These are phyloP conservation scores for Mariannaea sp. DNA, from an alignment of 2,329 filamentous ascomycete genomes.

Conservation along the genomic window DNA sequence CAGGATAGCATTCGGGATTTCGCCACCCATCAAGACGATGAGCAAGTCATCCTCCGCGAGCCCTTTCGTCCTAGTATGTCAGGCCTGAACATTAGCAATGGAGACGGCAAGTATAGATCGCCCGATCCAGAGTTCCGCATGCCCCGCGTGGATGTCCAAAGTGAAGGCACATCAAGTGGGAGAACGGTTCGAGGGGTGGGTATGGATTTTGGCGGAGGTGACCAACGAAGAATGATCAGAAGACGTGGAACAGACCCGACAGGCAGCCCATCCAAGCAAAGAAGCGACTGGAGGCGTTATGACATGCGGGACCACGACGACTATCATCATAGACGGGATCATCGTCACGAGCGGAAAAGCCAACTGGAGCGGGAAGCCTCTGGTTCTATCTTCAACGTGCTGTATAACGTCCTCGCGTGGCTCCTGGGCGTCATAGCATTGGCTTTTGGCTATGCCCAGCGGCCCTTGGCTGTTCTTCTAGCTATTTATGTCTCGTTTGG, in stretches of 20 bases:
- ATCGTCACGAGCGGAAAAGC: constrained; percentile 9
- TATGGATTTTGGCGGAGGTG: constrained; percentile 25
- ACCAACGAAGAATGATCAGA: constrained; percentile 38
- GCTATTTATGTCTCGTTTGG: constrained; percentile 66
- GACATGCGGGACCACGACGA: constrained; percentile 25
- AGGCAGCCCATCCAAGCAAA: constrained; percentile 35
- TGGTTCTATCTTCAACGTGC: constrained; percentile 43
- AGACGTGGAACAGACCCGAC: constrained; percentile 29
- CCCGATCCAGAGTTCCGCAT: constrained; percentile 59
- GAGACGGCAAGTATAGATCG: constrained; percentile 39
- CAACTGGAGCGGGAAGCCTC: constrained; percentile 42
- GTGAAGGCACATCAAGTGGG: constrained; percentile 43
- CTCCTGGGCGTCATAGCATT: constrained; percentile 59
- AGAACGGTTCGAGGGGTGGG: constrained; percentile 41
- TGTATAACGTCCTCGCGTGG: constrained; percentile 54
- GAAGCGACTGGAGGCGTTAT: constrained; percentile 22
- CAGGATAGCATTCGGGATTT: constrained; percentile 63
- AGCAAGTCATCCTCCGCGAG: constrained; percentile 58
- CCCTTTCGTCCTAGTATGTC: constrained; percentile 61
- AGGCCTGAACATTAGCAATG: constrained; percentile 39
- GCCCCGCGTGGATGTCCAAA: constrained; percentile 53
- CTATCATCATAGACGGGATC: constrained; percentile 17
- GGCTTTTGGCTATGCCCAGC: constrained; percentile 66
- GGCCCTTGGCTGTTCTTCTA: constrained; percentile 65
- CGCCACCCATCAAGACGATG: constrained; percentile 57